These are phyloP conservation scores for Ammopiptanthus mongolicus DNA, from an alignment of 306 rosid genomes.

Conservation along the genomic window DNA sequence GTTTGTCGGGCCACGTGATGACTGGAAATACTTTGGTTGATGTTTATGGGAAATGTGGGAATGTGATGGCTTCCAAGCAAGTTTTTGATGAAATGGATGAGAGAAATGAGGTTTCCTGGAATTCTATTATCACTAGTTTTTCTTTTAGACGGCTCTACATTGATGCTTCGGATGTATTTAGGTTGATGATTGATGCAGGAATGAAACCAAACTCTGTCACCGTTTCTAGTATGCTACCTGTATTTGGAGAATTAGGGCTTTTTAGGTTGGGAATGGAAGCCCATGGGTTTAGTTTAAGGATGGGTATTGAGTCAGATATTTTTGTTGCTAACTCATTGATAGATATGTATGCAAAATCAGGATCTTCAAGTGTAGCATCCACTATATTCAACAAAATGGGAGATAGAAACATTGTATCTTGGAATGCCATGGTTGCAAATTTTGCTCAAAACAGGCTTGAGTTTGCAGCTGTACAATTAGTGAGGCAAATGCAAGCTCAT, in stretches of 20 bases:
- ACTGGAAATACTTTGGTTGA: conserved; percentile 68
- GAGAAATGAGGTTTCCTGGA: conserved; percentile 84
- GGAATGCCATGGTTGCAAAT: conserved; percentile 93
- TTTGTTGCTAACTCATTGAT: conserved; percentile 71
- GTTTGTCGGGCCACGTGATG: conserved; percentile 50
- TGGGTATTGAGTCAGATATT: conserved; percentile 51
- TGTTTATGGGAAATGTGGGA: conserved; percentile 78
- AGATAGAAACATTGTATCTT: conserved; percentile 64
- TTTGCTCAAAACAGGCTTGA: conserved; percentile 65
- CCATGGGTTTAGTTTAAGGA: conserved; percentile 65
- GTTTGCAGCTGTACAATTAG: conserved; percentile 52
- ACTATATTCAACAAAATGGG: conserved; percentile 50
- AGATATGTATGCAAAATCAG: conserved; percentile 82
- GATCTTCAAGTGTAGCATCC: conserved; percentile 44
- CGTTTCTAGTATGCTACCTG: conserved; percentile 66
- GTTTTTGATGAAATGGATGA: conserved; percentile 65
- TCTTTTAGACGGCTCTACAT: conserved; percentile 41
- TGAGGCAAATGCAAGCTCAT: conserved; percentile 60
- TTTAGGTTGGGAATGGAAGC: conserved; percentile 54
- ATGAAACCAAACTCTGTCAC: conserved; percentile 64
- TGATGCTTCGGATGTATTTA: conserved; percentile 52
- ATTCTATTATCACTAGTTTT: conserved; percentile 65
- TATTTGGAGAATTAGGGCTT: conserved; percentile 59
- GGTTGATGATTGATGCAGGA: conserved; percentile 55
- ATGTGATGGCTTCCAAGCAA: conserved; percentile 46